phyloP scores from a whole-genome alignment of 208 protist genomes.

The Porcisia deanei region DNA sequence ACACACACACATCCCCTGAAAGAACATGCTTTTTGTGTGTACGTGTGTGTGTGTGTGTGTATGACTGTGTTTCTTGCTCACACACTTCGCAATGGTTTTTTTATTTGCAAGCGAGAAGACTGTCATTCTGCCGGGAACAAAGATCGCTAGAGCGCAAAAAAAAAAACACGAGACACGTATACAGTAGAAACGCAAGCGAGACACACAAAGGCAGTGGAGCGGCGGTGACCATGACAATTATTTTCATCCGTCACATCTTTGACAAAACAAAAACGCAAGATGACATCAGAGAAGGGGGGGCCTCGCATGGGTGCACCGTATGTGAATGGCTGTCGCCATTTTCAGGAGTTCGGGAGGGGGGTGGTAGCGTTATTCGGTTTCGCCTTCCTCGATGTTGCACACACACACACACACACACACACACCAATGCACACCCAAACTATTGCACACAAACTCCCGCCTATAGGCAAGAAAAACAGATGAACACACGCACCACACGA shows the following conservation, averaged over 20 bases:
- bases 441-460: not conserved
- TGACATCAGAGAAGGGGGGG: no score
- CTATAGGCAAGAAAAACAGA: constrained; percentile 1
- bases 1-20: not conserved
- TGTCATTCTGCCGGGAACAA: not conserved
- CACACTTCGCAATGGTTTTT: not conserved
- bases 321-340: no score
- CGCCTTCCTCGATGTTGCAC: not conserved
- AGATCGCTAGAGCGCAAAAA: not conserved
- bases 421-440: not conserved
- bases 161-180: not conserved
- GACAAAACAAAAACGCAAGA: not conserved
- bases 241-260: not conserved
- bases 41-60: constrained; percentile 7
- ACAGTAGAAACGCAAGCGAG: not conserved
- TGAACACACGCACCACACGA: not conserved
- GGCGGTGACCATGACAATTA: not conserved
- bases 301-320: no score
- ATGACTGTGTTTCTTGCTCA: not conserved
- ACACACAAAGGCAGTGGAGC: not conserved
- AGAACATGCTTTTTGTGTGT: not conserved
- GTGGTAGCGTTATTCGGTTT: not conserved
- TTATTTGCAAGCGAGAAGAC: not conserved
- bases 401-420: not conserved
- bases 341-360: no score